Evolutionary conservation across 495 filamentous ascomycete genomes (phyloP), one percentile per base, ranked within the genome.

Genomic region (Aspergillus egyptiacus): DNA sequence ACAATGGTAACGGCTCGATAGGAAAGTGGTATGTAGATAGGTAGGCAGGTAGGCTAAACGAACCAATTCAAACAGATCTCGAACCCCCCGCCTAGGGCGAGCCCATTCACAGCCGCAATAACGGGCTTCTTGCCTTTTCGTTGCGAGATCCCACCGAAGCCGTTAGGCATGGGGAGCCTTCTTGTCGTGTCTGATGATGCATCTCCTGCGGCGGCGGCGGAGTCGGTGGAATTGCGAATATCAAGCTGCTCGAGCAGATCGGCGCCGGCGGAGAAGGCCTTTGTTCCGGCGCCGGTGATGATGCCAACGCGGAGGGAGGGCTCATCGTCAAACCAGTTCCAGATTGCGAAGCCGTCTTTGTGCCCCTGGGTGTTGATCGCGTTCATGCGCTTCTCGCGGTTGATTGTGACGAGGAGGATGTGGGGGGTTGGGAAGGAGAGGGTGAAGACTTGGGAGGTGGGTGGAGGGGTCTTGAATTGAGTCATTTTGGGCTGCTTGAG

Each of bases 81-180:
- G 49, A 80, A 76, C n/a, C 85, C 86, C 28, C 86, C 85, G 5
- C 86, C 86, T 25, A 83, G 66, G 34, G 78, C 79, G 18, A 83
- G 56, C 3, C 86, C 86, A 58, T 86, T 81, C 14, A 89, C 80
- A 7, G 86, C 86, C 3, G 77, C 78, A 31, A 90, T 78, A 13
- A 90, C 66, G 4, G 85, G 86, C 48, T 69, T 69, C 47, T 60
- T 65, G 1, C 66, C 66, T 17, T 47, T 34, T 6, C 65, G 57
- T 20, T 59, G 59, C 50, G 57, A 62, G 8, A 68, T 46, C 0
- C 61, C 63, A 48, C 52, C 56, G 40, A 66, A 65, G 6, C 63
- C 61, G 9, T 49, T 48, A 0, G 37, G 48, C 45, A 37, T 40
- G 0, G 32, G 39, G 6, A 22, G 17, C 0, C 28, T 27, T n/a